phyloP scores from a whole-genome alignment of 2,329 filamentous ascomycete genomes.

The Helminthosporium solani region DNA sequence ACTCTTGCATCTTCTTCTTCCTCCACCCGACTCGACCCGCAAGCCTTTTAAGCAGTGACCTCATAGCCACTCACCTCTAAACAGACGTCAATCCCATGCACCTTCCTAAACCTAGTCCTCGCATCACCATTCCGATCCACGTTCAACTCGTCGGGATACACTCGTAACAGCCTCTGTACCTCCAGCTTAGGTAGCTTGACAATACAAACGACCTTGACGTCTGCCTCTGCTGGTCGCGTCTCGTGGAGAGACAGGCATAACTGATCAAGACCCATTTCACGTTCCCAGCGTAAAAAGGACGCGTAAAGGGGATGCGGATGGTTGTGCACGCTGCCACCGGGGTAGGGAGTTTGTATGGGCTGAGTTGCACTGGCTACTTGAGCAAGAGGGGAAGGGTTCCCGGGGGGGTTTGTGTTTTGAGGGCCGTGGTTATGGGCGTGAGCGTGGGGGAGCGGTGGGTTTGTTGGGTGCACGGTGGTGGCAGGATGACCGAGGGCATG shows the following conservation, averaged over 20 bases:
- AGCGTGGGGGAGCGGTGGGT: background rate
- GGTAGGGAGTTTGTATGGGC: background rate
- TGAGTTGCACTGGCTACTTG: background rate
- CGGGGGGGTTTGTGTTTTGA: background rate
- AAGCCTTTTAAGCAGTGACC: constrained; percentile 1
- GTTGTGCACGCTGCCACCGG: constrained; percentile 4
- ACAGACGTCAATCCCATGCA: constrained; percentile 35
- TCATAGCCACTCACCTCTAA: constrained; percentile 36
- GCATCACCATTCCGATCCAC: constrained; percentile 35
- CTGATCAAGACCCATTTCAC: constrained; percentile 38
- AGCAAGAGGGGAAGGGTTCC: background rate
- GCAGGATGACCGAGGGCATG: constrained; percentile 2
- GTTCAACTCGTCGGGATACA: constrained; percentile 56
- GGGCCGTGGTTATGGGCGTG: background rate
- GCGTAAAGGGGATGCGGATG: constrained; percentile 22
- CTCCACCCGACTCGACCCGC: background rate
- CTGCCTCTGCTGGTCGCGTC: constrained; percentile 20
- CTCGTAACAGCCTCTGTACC: constrained; percentile 49
- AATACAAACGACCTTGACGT: constrained; percentile 42
- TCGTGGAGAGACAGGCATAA: constrained; percentile 38
- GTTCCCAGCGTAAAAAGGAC: constrained; percentile 38
- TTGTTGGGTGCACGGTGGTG: background rate
- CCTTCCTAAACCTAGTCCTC: constrained; percentile 32
- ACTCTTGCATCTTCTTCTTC: no score
- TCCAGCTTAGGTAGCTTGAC: constrained; percentile 43